Percentiles rank a stretch among this genome's conserved stretches.
These are phyloP conservation scores for Sporothrix sp. DNA, from an alignment of 2,329 filamentous ascomycete genomes.

Conservation along the genomic window DNA sequence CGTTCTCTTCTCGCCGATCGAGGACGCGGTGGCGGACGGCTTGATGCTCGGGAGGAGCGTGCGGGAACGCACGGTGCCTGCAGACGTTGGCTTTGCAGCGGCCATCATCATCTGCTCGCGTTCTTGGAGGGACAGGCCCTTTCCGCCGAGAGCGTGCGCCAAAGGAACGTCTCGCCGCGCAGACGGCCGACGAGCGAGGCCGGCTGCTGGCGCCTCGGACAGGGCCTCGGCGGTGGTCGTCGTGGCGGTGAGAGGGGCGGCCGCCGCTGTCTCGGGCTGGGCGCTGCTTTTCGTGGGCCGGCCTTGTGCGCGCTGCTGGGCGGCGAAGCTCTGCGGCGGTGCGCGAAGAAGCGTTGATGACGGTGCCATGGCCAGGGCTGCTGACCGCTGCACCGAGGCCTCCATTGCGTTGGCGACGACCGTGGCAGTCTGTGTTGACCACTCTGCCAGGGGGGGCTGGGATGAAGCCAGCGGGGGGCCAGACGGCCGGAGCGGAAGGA, in stretches of 20 bases:
- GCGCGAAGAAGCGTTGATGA: constrained; percentile 34
- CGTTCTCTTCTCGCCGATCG: not conserved
- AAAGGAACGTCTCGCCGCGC: constrained; percentile 15
- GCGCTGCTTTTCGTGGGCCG: constrained; percentile 26
- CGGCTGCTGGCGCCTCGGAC: not conserved
- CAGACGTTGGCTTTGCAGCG: not conserved
- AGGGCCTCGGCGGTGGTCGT: not conserved
- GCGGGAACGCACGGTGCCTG: constrained; percentile 1
- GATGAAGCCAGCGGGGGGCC: not conserved
- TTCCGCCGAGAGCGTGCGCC: too few relatives aligned
- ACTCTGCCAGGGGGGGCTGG: constrained; percentile 18
- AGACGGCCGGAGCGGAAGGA: not conserved
- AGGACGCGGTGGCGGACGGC: constrained; percentile 1
- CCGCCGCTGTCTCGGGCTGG: not conserved
- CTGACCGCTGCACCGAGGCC: constrained; percentile 23
- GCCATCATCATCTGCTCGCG: constrained; percentile 16
- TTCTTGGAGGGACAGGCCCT: constrained; percentile 16
- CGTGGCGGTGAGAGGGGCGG: not conserved
- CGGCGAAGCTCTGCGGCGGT: constrained; percentile 55
- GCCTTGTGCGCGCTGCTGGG: constrained; percentile 52
- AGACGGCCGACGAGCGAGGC: constrained; percentile 9
- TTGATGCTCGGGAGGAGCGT: constrained; percentile 16
- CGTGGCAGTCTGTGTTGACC: constrained; percentile 11
- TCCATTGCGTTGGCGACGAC: constrained; percentile 14
- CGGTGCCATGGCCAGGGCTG: constrained; percentile 18